Conservation (phyloP, 352 stramenopile genomes). For the Halophytophthora polymorphica region DNA sequence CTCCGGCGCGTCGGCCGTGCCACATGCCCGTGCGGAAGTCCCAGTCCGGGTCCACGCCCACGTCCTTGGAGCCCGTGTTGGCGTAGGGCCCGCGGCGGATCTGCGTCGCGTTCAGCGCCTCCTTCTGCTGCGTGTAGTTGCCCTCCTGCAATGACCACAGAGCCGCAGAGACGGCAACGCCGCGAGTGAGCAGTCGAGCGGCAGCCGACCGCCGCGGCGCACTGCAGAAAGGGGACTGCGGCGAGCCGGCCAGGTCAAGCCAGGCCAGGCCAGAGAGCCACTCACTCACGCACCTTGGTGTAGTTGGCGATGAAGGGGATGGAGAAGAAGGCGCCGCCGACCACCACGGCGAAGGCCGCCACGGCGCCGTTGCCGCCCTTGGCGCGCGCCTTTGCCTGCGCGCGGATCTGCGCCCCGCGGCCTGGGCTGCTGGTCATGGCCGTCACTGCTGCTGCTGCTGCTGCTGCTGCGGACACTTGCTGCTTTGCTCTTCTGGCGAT, state of each 20-base stretch:
- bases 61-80: slow-evolving; percentile 78
- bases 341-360: slow-evolving; percentile 39
- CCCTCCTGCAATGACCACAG: slow-evolving; percentile 25
- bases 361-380: slow-evolving; percentile 41
- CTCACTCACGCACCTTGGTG: slow-evolving; percentile 65
- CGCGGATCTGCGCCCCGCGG: slow-evolving; percentile 1
- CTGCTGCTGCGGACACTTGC: background rate
- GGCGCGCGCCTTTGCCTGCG: slow-evolving; percentile 16
- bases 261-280: too few relatives aligned
- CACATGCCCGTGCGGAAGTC: slow-evolving; percentile 72
- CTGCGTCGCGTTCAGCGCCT: slow-evolving; percentile 64
- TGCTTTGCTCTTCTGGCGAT: too few relatives aligned
- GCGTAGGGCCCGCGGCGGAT: slow-evolving; percentile 79
- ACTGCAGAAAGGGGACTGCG: background rate
- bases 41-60: slow-evolving; percentile 79
- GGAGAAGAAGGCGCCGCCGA: slow-evolving; percentile 65
- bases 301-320: slow-evolving; percentile 71
- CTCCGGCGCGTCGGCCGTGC: slow-evolving; percentile 37
- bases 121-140: slow-evolving; percentile 58
- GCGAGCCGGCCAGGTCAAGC: too few relatives aligned
- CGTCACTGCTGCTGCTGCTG: background rate
- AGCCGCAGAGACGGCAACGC: background rate
- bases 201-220: background rate
- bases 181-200: background rate
- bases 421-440: background rate